Percentiles rank a stretch among this genome's conserved stretches.
Evolutionary conservation across 1,284 basidiomycete species (phyloP).

Genomic region (Cystobasidium slooffiae): DNA sequence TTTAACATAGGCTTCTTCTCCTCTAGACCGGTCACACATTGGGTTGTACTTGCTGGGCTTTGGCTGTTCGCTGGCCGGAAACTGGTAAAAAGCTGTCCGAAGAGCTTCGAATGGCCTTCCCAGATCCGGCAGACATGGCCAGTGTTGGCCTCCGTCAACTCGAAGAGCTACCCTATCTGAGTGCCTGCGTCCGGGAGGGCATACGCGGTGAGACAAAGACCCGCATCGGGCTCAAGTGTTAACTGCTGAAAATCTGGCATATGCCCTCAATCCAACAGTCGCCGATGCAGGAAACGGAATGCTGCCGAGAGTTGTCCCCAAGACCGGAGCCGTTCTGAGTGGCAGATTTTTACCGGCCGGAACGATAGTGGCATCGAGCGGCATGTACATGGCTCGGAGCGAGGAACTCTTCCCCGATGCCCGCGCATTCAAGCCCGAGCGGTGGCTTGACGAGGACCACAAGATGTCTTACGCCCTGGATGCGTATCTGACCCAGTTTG

Average conservation of each 20-base stretch:
- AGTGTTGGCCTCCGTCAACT: neutral
- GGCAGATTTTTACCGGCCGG: neutral
- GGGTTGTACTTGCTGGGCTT: neutral
- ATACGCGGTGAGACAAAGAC: neutral
- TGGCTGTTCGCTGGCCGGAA: neutral
- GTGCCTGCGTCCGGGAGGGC: neutral
- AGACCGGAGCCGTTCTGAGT: neutral
- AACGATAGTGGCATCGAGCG: neutral
- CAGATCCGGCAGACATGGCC: neutral
- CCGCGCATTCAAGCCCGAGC: neutral
- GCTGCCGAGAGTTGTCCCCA: neutral
- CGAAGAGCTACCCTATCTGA: neutral
- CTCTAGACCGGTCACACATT: neutral
- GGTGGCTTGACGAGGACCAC: neutral
- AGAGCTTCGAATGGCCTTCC: neutral
- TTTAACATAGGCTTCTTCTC: neutral
- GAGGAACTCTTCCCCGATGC: neutral
- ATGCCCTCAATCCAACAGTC: neutral
- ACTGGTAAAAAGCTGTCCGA: neutral
- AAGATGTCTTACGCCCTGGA: neutral
- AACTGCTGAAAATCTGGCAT: neutral
- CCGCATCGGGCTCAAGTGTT: neutral
- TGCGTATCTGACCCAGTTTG: neutral
- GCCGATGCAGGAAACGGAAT: neutral
- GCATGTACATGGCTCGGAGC: neutral